phyloP scores from a whole-genome alignment of 192 early-diverging fungal genomes.

The Gonapodya prolifera region DNA sequence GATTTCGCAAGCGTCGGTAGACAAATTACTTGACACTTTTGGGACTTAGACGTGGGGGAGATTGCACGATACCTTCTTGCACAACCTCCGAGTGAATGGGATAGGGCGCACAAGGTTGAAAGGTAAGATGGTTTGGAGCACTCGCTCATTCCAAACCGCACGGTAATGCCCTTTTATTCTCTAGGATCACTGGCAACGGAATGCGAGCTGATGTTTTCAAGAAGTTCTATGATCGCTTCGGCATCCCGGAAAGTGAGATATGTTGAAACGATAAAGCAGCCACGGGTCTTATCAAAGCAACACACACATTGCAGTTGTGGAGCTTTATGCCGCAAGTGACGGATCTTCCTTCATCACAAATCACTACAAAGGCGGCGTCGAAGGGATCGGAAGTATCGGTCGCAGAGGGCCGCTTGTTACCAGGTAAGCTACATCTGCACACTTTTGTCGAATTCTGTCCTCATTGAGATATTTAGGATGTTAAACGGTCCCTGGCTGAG shows the following conservation, averaged over 20 bases:
- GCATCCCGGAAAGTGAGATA: background rate
- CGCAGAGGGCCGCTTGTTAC: background rate
- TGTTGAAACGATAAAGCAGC: too few relatives aligned
- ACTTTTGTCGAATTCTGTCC: background rate
- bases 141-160: background rate
- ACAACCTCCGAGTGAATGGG: background rate
- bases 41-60: background rate
- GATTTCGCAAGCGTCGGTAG: background rate
- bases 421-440: background rate
- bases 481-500: background rate
- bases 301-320: background rate
- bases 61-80: background rate
- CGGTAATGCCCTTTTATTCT: background rate
- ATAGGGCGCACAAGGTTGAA: slow-evolving; percentile 1
- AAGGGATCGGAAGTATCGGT: background rate
- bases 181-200: background rate
- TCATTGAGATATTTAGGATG: background rate
- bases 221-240: background rate
- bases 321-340: background rate
- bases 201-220: slow-evolving; percentile 1
- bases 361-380: background rate
- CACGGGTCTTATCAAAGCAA: too few relatives aligned
- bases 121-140: background rate
- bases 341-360: background rate
- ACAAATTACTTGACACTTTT: background rate